phyloP scores from a whole-genome alignment of 305 asterid species.

The Fraxinus nigra region DNA sequence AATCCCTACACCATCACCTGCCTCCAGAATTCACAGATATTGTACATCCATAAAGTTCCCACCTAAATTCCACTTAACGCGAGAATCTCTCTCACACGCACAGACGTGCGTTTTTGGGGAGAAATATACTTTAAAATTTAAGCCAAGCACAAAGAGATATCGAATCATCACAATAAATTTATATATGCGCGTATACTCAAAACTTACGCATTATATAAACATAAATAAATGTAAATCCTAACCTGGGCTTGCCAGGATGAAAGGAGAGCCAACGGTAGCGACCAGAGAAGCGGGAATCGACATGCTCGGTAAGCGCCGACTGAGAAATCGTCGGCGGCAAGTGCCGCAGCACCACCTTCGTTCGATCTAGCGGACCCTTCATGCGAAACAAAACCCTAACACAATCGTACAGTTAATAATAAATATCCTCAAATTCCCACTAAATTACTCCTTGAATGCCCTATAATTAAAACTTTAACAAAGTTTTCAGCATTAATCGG shows the following conservation, averaged over 20 bases:
- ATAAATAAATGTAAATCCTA: constrained; percentile 24
- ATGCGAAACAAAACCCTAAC: constrained; percentile 70
- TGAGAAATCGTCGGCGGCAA: constrained; percentile 90
- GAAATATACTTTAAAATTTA: background rate
- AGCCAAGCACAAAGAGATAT: background rate
- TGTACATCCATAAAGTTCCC: background rate
- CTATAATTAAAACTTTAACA: constrained; percentile 44
- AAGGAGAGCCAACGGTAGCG: constrained; percentile 71
- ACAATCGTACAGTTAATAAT: constrained; percentile 18
- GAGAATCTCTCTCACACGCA: background rate
- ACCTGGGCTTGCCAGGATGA: constrained; percentile 79
- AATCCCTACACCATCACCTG: background rate
- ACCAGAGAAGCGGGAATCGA: constrained; percentile 73
- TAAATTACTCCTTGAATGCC: constrained; percentile 30
- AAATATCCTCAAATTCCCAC: constrained; percentile 22
- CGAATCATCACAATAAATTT: background rate
- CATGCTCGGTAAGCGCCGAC: constrained; percentile 74
- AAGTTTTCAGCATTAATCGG: constrained; percentile 25
- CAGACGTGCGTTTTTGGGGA: background rate
- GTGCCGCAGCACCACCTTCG: constrained; percentile 97
- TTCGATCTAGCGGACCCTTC: constrained; percentile 89
- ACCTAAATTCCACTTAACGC: background rate
- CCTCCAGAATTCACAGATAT: background rate
- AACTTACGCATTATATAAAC: background rate
- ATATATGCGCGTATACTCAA: background rate